Evolutionary conservation across 176 grass and related monocot species (phyloP).

Genomic region (sorghum (Sorghum bicolor)): DNA sequence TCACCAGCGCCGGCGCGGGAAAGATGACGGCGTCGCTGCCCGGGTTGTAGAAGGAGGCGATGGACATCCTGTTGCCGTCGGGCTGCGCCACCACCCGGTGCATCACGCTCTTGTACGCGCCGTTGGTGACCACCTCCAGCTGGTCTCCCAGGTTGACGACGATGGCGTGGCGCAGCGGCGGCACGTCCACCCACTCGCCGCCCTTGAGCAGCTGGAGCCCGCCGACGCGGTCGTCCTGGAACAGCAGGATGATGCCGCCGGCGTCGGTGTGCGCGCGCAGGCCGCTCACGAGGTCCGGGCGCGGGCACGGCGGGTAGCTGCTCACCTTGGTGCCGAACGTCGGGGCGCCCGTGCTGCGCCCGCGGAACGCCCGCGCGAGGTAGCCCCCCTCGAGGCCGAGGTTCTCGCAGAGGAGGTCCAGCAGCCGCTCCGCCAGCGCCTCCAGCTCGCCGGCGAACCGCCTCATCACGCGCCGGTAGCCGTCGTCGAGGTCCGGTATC

Average conservation of each 20-base stretch:
- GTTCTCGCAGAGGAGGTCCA: slow-evolving; percentile 73
- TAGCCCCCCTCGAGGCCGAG: slow-evolving; percentile 57
- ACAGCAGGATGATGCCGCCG: slow-evolving; percentile 84
- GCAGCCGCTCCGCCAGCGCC: slow-evolving; percentile 56
- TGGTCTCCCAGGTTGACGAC: slow-evolving; percentile 92
- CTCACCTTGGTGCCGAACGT: slow-evolving; percentile 86
- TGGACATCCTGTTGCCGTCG: slow-evolving; percentile 79
- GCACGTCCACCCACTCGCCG: slow-evolving; percentile 72
- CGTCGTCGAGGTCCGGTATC: slow-evolving; percentile 39
- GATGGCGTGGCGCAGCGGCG: slow-evolving; percentile 59
- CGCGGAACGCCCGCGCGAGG: slow-evolving; percentile 49
- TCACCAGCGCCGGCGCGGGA: slow-evolving; percentile 63
- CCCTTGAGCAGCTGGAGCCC: slow-evolving; percentile 82
- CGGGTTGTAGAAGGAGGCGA: slow-evolving; percentile 94
- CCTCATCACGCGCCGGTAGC: slow-evolving; percentile 59
- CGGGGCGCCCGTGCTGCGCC: slow-evolving; percentile 32
- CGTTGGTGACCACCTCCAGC: slow-evolving; percentile 94
- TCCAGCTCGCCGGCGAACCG: slow-evolving; percentile 65
- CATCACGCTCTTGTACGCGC: slow-evolving; percentile 82
- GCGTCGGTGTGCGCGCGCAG: slow-evolving; percentile 87
- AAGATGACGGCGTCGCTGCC: slow-evolving; percentile 70
- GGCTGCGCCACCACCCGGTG: slow-evolving; percentile 71
- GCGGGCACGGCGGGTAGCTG: slow-evolving; percentile 88
- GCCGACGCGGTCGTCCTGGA: slow-evolving; percentile 70
- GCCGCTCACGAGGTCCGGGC: slow-evolving; percentile 69